A percentile compares a stretch with the other conserved stretches of the same genome.
Conservation (phyloP, 2,329 filamentous ascomycete genomes). For the Alternaria sp. region DNA sequence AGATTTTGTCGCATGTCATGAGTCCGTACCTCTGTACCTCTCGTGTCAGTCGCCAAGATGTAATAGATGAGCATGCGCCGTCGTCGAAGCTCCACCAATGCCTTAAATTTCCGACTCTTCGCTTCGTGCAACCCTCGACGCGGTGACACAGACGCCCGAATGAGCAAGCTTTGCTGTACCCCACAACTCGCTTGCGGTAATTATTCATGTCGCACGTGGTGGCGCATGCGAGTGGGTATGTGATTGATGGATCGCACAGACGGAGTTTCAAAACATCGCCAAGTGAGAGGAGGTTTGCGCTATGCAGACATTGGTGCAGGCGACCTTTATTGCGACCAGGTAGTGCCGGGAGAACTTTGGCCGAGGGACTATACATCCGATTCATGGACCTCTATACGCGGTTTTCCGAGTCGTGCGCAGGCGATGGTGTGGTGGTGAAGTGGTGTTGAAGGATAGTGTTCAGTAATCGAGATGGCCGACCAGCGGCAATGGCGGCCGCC, state of each 20-base stretch:
- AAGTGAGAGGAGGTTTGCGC: background rate
- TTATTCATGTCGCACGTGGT: background rate
- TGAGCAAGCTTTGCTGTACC: background rate
- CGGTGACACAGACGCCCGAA: background rate
- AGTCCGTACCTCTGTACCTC: background rate
- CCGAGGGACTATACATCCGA: background rate
- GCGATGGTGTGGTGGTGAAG: background rate
- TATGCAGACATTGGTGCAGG: background rate
- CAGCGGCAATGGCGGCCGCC: background rate
- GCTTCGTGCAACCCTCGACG: background rate
- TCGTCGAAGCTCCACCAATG: background rate
- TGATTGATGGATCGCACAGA: constrained; percentile 1
- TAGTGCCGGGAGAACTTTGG: background rate
- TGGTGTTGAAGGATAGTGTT: background rate
- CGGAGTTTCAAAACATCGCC: background rate
- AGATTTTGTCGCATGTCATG: background rate
- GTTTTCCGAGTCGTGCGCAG: background rate
- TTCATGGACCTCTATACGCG: background rate
- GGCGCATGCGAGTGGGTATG: background rate
- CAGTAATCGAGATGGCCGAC: background rate
- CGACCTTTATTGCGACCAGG: background rate
- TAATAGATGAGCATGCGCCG: background rate
- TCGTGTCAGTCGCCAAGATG: background rate
- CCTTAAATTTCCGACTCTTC: background rate
- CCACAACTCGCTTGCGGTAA: background rate